phyloP scores from a whole-genome alignment of 768 basidiomycete genomes.

The Bullera alba region DNA sequence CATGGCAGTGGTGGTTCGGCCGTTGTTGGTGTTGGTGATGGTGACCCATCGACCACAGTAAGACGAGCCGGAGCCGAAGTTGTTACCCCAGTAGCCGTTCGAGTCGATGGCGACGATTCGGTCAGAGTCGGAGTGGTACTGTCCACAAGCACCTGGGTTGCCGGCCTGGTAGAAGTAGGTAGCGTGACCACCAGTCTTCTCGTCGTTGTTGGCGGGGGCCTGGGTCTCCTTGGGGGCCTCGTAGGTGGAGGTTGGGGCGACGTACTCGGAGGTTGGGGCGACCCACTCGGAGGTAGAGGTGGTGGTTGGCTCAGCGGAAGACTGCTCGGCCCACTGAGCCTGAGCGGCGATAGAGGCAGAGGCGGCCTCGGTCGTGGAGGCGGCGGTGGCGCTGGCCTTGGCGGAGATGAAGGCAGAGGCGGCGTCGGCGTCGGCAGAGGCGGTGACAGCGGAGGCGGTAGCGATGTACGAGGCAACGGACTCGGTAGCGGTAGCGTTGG shows the following conservation, averaged over 20 bases:
- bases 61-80: conserved; percentile 54
- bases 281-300: conserved; percentile 6
- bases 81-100: conserved; percentile 47
- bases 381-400: conserved; percentile 1
- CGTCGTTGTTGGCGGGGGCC: conserved; percentile 20
- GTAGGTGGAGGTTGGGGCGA: conserved; percentile 21
- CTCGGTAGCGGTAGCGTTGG: conserved; percentile 34
- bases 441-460: conserved; percentile 15
- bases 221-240: conserved; percentile 18
- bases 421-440: conserved; percentile 8
- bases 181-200: conserved; percentile 45
- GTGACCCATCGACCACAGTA: conserved; percentile 62
- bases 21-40: conserved; percentile 59
- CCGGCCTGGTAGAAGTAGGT: conserved; percentile 65
- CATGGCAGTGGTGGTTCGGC: conserved; percentile 57
- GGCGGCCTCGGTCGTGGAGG: conserved; percentile 13
- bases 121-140: conserved; percentile 52
- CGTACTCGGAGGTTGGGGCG: conserved; percentile 10
- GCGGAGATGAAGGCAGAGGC: conserved; percentile 17
- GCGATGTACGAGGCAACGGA: conserved; percentile 17
- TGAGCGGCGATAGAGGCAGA: conserved; percentile 7
- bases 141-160: conserved; percentile 72
- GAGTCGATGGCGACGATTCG: conserved; percentile 52
- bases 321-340: conserved; percentile 8
- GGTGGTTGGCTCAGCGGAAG: conserved; percentile 10